Evolutionary conservation across 139 green algal genomes (phyloP).

Genomic region (Parachlorella kessleri): DNA sequence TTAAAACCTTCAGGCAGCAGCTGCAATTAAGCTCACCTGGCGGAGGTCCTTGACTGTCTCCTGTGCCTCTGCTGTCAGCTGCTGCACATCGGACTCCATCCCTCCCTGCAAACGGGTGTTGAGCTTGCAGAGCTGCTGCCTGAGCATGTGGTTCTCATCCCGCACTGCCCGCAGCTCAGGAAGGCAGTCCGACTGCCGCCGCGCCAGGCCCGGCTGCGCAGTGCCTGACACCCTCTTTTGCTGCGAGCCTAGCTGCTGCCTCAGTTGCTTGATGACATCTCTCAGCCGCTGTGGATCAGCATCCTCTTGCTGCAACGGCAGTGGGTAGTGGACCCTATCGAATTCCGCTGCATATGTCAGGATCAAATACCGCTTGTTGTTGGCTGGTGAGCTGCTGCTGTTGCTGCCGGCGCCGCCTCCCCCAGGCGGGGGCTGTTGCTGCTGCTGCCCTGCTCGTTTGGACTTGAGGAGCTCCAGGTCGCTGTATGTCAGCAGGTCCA

Average conservation of each 20-base stretch:
- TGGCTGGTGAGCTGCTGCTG: constrained; percentile 25
- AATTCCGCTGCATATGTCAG: constrained; percentile 92
- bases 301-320: constrained; percentile 82
- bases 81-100: constrained; percentile 35
- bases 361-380: constrained; percentile 93
- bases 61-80: constrained; percentile 45
- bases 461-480: constrained; percentile 85
- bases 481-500: constrained; percentile 86
- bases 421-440: too few relatives aligned
- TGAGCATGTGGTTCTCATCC: constrained; percentile 66
- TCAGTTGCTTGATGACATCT: constrained; percentile 59
- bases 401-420: background rate
- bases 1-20: too few relatives aligned
- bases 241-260: constrained; percentile 37
- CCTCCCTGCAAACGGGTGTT: too few relatives aligned
- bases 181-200: background rate
- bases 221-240: background rate
- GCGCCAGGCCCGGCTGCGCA: background rate
- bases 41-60: constrained; percentile 54
- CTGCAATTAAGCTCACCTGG: background rate
- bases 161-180: constrained; percentile 57
- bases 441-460: constrained; percentile 30
- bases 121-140: constrained; percentile 43
- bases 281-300: constrained; percentile 64
- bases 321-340: constrained; percentile 90